A percentile compares a stretch with the other conserved stretches of the same genome.
phyloP scores from a whole-genome alignment of 345 rosid genomes.

The Angophora floribunda region DNA sequence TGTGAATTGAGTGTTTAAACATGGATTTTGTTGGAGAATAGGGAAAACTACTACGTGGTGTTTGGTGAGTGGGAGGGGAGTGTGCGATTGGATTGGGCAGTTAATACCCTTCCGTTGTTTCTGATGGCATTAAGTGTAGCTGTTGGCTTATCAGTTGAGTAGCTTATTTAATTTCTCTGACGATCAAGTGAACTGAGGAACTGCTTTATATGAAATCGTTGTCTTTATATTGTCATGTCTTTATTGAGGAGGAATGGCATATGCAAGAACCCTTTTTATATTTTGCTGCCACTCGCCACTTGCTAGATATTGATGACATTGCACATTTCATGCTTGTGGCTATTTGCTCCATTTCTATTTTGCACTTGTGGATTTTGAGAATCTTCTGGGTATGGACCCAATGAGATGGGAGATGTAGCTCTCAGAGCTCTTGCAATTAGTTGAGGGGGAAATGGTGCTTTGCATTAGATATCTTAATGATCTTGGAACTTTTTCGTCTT shows the following conservation, averaged over 20 bases:
- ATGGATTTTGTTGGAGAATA: neutral
- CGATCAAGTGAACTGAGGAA: neutral
- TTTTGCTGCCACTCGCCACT: neutral
- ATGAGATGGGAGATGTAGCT: neutral
- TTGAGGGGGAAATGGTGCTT: neutral
- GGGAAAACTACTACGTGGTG: neutral
- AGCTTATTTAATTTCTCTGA: neutral
- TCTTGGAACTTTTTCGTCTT: neutral
- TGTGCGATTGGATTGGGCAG: conserved; percentile 2
- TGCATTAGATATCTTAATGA: neutral
- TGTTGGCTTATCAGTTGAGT: neutral
- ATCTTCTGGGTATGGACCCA: neutral
- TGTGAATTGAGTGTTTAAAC: neutral
- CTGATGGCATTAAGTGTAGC: neutral
- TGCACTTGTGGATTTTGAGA: neutral
- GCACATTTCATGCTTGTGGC: neutral
- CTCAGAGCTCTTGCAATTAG: neutral
- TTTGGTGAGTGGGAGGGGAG: neutral
- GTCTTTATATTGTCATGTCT: neutral
- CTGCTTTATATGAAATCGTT: neutral
- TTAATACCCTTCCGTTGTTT: conserved; percentile 6
- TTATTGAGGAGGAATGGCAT: neutral
- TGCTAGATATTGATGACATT: neutral
- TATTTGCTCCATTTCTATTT: neutral
- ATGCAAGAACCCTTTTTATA: neutral